Base-by-base conservation (phyloP, 768 basidiomycete genomes). In the Podaxis carcinomalis region DNA sequence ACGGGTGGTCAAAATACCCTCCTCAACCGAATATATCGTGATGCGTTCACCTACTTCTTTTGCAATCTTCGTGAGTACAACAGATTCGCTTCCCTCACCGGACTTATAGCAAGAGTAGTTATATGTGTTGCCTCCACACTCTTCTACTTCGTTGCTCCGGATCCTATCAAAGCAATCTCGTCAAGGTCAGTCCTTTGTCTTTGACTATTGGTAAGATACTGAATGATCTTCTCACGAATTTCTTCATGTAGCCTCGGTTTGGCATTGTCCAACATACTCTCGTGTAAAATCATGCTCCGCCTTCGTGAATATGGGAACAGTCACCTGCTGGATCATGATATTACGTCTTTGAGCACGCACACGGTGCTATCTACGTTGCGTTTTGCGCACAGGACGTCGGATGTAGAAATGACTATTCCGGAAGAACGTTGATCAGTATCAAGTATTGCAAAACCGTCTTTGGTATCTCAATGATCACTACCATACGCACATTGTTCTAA, bases 231-330 rank as follows among this genome's bases (percentile, higher is more conserved):
- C 51, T 6, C 16, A 32, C 11, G 25, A 11, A 11, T 21, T 7
- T 27, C 4, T 39, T 10, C 37, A 1, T 23, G 5, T 28, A 57
- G 56, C 7, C 36, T 32, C 16, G 49, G 57, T 9, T 9, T 27
- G 23, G 46, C 37, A 2, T 37, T 58, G 47, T 51, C 50, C 47
- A 58, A 35, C 28, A 58, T 58, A 1, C 56, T 57, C 6, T 57
- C 56, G 4, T 57, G 56, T 32, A 57, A 50, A 23, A 28, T 57
- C 32, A 57, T 57, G 47, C 56, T 57, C 32, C 46, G 36, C 49
- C 56, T 57, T 35, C 56, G 56, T 10, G 56, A 50, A 16, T 35
- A 37, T 27, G 56, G 56, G 25, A 57, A 57, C 44, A 57, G 56
- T 25, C 36, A 49, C 13, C 11, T 50, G 3, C 35, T 58, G 14